Evolutionary conservation across 2,329 filamentous ascomycete species (phyloP), one percentile per base, ranked within the genome.

Genomic region (Pseudomassariella vexata): DNA sequence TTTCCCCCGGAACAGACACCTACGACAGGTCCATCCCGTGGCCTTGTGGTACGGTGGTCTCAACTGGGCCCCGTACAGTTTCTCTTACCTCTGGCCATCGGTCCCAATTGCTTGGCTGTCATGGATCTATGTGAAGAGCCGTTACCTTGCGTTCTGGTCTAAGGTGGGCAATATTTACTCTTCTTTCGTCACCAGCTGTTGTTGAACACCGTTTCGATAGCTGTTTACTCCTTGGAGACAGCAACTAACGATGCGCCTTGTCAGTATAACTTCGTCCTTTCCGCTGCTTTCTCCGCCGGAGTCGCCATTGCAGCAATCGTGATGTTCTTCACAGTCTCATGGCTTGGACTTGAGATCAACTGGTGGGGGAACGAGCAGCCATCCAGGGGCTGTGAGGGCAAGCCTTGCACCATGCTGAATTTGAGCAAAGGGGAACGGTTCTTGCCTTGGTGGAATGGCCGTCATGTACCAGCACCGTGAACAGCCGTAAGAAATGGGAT

Each of bases 211-310:
- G n/a, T n/a, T n/a, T n/a, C n/a, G n/a, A n/a, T n/a, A n/a, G n/a
- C n/a, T n/a, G n/a, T n/a, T n/a, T n/a, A n/a, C n/a, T n/a, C n/a
- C n/a, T n/a, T n/a, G n/a, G n/a, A n/a, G 7, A 12, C 24, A 5
- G 17, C 24, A 9, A 4, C 19, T 24, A 18, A 28, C 30, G 16
- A 19, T 10, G 5, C 8, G 8, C 3, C 23, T n/a, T n/a, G n/a
- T 3, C 6, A 66, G 60, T 73, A 73, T 52, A 71, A 70, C 44
- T 73, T 70, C 44, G 66, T 72, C 25, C 56, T 71, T 16, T 70
- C 69, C 6, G 66, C 69, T 11, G 61, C 68, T 10, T 66, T 69
- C 49, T 67, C 60, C 14, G 63, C 62, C 16, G 68, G 62, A 19
- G 63, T 73, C 24, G 68, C 69, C 32, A 62, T 74, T 28, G 52